phyloP scores from a whole-genome alignment of 1,139 yeast genomes.

The Pichia sp. region DNA sequence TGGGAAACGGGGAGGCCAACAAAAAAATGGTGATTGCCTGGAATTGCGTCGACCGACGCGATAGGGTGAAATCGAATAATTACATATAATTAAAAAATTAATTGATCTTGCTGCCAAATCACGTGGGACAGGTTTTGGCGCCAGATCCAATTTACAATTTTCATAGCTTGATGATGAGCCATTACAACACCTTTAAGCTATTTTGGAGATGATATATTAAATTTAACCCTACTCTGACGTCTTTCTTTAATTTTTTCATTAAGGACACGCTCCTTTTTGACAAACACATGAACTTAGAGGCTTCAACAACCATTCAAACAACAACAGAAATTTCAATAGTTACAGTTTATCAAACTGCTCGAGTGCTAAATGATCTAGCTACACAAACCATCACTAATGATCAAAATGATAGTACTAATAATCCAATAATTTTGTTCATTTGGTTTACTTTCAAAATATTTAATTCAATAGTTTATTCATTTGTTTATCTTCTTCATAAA shows the following conservation, averaged over 20 bases:
- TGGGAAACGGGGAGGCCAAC: neutral
- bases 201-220: too few relatives aligned
- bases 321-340: neutral
- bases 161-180: neutral
- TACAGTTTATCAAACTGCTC: neutral
- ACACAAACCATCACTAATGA: neutral
- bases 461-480: conserved; percentile 9
- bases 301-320: neutral
- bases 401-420: neutral
- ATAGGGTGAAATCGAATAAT: too few relatives aligned
- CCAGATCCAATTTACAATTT: too few relatives aligned
- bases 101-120: too few relatives aligned
- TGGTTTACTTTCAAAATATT: conserved; percentile 20
- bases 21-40: neutral
- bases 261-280: neutral
- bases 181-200: too few relatives aligned
- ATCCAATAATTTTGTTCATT: conserved; percentile 11
- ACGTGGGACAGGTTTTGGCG: too few relatives aligned
- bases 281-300: neutral
- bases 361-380: neutral
- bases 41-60: neutral
- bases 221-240: too few relatives aligned
- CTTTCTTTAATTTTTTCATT: too few relatives aligned
- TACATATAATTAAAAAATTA: too few relatives aligned
- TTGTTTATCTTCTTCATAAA: conserved; percentile 19